Conservation (phyloP, 2,329 filamentous ascomycete species). For the Aspergillus luchuensis region DNA sequence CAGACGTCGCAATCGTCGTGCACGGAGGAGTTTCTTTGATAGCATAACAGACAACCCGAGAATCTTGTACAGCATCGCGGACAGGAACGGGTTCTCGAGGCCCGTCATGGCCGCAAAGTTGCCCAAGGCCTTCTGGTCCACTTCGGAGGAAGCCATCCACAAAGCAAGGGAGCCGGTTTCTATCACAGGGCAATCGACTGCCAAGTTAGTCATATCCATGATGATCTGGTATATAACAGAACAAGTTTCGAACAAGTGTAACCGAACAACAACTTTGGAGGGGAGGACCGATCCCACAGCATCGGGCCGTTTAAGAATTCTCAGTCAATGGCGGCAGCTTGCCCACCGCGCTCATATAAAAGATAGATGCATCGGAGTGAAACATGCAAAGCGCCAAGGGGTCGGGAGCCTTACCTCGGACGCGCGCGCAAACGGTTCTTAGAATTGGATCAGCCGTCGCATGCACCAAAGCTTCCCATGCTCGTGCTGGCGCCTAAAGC, state of each 20-base stretch:
- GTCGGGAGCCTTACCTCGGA: slow-evolving; percentile 30
- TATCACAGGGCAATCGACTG: slow-evolving; percentile 28
- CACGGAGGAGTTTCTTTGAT: slow-evolving; percentile 77
- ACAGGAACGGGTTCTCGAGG: slow-evolving; percentile 75
- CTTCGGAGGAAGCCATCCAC: slow-evolving; percentile 91
- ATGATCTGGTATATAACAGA: slow-evolving; percentile 4
- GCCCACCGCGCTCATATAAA: not conserved
- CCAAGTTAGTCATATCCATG: slow-evolving; percentile 33
- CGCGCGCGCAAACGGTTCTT: slow-evolving; percentile 28
- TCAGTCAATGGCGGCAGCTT: not conserved
- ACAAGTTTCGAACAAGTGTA: not conserved
- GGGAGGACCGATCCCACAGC: not conserved
- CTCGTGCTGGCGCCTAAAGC: slow-evolving; percentile 30
- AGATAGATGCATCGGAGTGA: slow-evolving; percentile 10
- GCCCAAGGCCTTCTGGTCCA: slow-evolving; percentile 96
- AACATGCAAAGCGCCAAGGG: slow-evolving; percentile 18
- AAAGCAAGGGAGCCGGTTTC: slow-evolving; percentile 37
- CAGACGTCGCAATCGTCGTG: slow-evolving; percentile 78
- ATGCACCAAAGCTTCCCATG: slow-evolving; percentile 32
- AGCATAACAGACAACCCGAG: slow-evolving; percentile 88
- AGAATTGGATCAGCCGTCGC: slow-evolving; percentile 20
- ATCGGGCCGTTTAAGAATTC: not conserved
- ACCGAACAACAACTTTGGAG: not conserved
- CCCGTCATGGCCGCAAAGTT: slow-evolving; percentile 80
- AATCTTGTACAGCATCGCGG: slow-evolving; percentile 78